These are phyloP conservation scores for Argentina anserina DNA, from an alignment of 306 rosid genomes.

Conservation along the genomic window DNA sequence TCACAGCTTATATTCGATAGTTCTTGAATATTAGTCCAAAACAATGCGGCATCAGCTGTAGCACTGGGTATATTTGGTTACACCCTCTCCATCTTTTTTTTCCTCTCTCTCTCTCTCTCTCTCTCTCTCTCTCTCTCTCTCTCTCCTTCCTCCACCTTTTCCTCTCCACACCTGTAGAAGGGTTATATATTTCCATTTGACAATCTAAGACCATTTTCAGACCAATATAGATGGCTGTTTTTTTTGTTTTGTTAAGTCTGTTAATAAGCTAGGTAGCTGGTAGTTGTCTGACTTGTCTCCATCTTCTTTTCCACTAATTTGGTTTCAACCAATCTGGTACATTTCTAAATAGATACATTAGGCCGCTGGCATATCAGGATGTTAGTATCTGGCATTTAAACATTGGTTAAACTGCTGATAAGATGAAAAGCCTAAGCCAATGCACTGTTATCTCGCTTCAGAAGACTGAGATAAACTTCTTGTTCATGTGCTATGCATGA, in stretches of 20 bases:
- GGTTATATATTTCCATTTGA: too few species aligned
- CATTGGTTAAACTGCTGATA: background rate
- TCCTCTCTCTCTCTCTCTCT: too few species aligned
- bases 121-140: too few species aligned
- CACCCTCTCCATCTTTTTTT: too few species aligned
- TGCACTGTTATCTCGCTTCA: background rate
- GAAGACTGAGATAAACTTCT: background rate
- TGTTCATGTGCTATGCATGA: background rate
- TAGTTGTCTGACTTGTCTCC: background rate
- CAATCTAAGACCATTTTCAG: too few species aligned
- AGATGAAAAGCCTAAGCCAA: background rate
- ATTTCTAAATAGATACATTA: background rate
- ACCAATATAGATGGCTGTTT: background rate
- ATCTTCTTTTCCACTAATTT: background rate
- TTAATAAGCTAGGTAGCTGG: background rate
- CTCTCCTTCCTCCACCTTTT: too few species aligned
- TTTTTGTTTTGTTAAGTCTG: background rate
- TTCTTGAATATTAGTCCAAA: too few species aligned
- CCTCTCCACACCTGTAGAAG: too few species aligned
- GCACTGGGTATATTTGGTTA: too few species aligned
- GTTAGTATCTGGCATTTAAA: background rate
- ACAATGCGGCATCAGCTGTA: too few species aligned
- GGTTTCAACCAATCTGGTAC: background rate
- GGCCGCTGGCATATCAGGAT: background rate
- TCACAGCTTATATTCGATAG: too few species aligned